Base-by-base conservation (phyloP, 495 filamentous ascomycete genomes). In the Venustampulla echinocandica region DNA sequence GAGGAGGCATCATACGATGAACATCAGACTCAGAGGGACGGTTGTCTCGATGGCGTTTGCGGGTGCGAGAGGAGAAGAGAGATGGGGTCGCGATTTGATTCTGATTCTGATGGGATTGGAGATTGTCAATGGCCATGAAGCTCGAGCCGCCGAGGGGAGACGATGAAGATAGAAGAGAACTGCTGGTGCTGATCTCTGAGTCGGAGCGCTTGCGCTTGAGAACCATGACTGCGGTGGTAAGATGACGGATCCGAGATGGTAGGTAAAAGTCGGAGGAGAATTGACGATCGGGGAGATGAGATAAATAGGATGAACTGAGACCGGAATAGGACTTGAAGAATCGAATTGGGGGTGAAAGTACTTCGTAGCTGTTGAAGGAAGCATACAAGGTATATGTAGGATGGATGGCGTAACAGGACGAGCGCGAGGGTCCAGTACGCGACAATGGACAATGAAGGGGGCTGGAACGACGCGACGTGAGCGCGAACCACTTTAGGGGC, bases 161-260 rank as follows among this genome's bases (percentile, higher is more conserved):
- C n/a, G n/a, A n/a, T 28, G 47, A 49, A 2, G 53, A 53, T 17
- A 59, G 25, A 15, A 59, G 25, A 9, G 53, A 59, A 28, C 36
- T 44, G 5, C 44, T 47, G 38, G 37, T 30, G 4, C 52, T 55
- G 37, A 59, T 51, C 42, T 55, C 49, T 37, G 44, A 50, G 24
- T 55, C 52, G 27, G 56, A 59, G 20, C 56, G 49, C 27, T 59
- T 59, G 33, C 56, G 47, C 28, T 59, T 59, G 42, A 56, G 45
- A 40, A 51, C 41, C 52, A 59, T 55, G 11, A 19, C 49, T 30
- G 40, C 18, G 18, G 6, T 23, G 27, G 13, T 30, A 13, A 30
- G 6, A 13, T 30, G 13, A 30, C 7, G 13, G 6, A 13, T 30
- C 6, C 7, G 13, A 7, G 27, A 30, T 7, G 6, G 6, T 7